phyloP scores from a whole-genome alignment of 1,284 basidiomycete species.

The Malassezia obtusa region DNA sequence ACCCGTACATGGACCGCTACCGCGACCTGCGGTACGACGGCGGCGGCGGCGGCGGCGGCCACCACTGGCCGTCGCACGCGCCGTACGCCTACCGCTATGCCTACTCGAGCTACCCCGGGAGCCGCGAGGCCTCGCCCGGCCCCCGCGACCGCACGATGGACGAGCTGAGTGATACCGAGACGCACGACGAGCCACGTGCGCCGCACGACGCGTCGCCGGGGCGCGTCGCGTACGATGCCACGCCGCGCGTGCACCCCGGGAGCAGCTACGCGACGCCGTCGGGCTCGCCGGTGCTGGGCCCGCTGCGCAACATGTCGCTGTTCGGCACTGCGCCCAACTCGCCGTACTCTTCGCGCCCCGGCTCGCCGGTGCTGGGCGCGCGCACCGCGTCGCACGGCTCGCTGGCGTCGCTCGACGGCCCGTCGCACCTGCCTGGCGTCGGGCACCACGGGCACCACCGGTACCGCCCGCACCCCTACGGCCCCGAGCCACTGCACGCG shows the following conservation, averaged over 20 bases:
- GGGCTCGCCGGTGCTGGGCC: constrained; percentile 43
- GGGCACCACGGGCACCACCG: constrained; percentile 44
- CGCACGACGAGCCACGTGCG: constrained; percentile 25
- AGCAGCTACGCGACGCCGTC: constrained; percentile 40
- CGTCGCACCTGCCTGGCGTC: constrained; percentile 32
- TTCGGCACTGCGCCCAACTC: constrained; percentile 44
- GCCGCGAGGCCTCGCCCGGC: constrained; percentile 16
- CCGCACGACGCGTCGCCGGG: not conserved
- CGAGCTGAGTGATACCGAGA: constrained; percentile 33
- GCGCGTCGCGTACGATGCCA: not conserved
- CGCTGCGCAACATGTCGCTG: constrained; percentile 43
- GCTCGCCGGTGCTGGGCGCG: constrained; percentile 31
- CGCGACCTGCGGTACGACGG: constrained; percentile 16
- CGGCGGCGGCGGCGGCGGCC: not conserved
- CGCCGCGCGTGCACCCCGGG: not conserved
- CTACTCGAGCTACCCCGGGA: constrained; percentile 8
- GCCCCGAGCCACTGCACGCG: constrained; percentile 2
- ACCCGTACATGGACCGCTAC: constrained; percentile 1
- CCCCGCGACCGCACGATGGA: constrained; percentile 11
- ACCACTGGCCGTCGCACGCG: constrained; percentile 27
- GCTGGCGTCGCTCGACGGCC: constrained; percentile 23
- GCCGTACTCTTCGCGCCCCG: constrained; percentile 35
- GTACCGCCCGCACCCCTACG: constrained; percentile 43
- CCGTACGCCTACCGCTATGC: constrained; percentile 18
- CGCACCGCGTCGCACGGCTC: constrained; percentile 22